phyloP scores from a whole-genome alignment of 169 alveolate species.

The Cryptosporidium canis region DNA sequence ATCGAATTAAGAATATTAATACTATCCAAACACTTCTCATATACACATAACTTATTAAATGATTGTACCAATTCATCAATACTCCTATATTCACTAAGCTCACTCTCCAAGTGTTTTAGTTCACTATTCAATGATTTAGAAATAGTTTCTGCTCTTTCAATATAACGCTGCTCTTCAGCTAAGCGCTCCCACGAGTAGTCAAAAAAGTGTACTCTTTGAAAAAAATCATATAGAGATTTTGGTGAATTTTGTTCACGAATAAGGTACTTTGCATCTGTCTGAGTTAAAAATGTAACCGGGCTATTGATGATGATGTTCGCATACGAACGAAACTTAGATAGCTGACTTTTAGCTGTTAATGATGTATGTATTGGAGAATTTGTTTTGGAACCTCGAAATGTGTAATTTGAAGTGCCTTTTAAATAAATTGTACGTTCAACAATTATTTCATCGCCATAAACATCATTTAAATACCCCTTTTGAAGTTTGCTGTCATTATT shows the following conservation, averaged over 20 bases:
- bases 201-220: conserved; percentile 60
- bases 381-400: conserved; percentile 23
- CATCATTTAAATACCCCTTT: conserved; percentile 15
- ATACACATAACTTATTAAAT: not conserved
- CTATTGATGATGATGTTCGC: conserved; percentile 59
- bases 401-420: conserved; percentile 34
- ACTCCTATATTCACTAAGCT: not conserved
- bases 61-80: not conserved
- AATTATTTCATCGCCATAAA: conserved; percentile 62
- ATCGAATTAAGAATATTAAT: not conserved
- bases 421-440: conserved; percentile 42
- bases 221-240: conserved; percentile 52
- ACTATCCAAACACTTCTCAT: conserved; percentile 9
- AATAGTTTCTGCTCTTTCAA: conserved; percentile 50
- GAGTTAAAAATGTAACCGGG: conserved; percentile 47
- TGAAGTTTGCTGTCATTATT: not conserved
- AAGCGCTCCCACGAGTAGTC: conserved; percentile 41
- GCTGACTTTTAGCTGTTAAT: conserved; percentile 18
- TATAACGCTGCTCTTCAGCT: conserved; percentile 28
- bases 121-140: not conserved
- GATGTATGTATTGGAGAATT: conserved; percentile 39
- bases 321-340: conserved; percentile 30
- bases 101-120: not conserved
- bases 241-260: conserved; percentile 68
- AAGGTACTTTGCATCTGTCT: conserved; percentile 56